phyloP scores from a whole-genome alignment of 768 basidiomycete species.

The Russula abietina region DNA sequence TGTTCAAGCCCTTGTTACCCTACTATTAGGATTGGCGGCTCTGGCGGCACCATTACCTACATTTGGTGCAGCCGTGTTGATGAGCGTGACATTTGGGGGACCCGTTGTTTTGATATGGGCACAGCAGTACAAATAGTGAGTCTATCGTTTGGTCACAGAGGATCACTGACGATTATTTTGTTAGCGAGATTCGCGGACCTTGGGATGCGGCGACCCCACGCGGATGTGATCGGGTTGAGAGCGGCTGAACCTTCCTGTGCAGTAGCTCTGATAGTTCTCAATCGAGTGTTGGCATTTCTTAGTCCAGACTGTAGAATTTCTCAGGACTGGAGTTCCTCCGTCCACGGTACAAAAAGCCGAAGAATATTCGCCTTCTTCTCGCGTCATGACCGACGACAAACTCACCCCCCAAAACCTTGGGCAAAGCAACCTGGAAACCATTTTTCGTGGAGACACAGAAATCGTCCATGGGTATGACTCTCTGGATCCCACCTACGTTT shows the following conservation, averaged over 20 bases:
- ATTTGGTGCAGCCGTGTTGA: constrained; percentile 46
- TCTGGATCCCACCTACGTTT: constrained; percentile 43
- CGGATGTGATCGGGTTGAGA: not conserved
- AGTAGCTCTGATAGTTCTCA: not conserved
- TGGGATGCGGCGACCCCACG: constrained; percentile 82
- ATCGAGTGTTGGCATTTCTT: not conserved
- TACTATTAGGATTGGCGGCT: constrained; percentile 46
- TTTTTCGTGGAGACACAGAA: constrained; percentile 2
- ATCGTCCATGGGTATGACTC: constrained; percentile 8
- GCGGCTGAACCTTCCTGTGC: not conserved
- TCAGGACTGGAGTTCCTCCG: not conserved
- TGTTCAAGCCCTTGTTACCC: constrained; percentile 50
- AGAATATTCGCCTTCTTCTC: not conserved
- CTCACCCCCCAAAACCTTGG: not conserved
- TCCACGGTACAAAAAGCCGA: not conserved
- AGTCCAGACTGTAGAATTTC: not conserved
- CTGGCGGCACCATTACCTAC: constrained; percentile 51
- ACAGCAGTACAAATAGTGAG: constrained; percentile 78
- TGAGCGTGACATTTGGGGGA: constrained; percentile 62
- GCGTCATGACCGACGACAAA: constrained; percentile 10
- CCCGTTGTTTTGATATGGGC: constrained; percentile 78
- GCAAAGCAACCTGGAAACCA: not conserved
- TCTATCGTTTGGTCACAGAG: not conserved
- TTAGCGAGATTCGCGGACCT: constrained; percentile 82
- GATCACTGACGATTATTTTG: constrained; percentile 12